Base-by-base conservation (phyloP, 129 eudicot species). In the Helichrysum umbraculigerum region DNA sequence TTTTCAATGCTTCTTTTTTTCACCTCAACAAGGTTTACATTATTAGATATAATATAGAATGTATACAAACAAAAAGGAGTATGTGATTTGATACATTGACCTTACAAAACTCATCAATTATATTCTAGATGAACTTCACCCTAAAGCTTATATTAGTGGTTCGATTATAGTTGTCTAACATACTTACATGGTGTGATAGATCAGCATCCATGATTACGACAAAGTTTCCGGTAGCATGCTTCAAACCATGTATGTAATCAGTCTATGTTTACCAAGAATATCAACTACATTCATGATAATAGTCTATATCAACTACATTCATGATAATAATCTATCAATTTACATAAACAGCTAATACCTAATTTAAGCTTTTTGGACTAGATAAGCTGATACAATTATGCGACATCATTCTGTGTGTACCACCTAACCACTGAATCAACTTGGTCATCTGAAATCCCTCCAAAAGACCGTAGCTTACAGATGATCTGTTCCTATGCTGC, bases 141-240 rank as follows among this genome's bases (percentile, higher is more conserved):
- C 68, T 25, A 62, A 35, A 50, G 33, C 66, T 21, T 8, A 25
- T 8, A 61, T 25, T 28, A 16, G 8, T 7, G 15, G 15, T 66
- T 35, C 15, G 10, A 32, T 5, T 66, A 33, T 17, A 29, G 34
- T 25, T 63, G 14, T 10, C 2, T 3, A 57, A 54, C 28, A 51
- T 28, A 85, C 98, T 86, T 85, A 88, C 98, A 85, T 93, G 98
- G 85, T 93, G 98, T 25, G 97, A 93, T 25, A 93, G 73, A 77
- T 93, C 98, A 75, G 97, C 96, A 79, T 93, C 97, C 97, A 93
- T 93, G 50, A 93, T 91, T 6, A 93, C 91, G 57, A 93, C 90
- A 91, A 88, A 93, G 29, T 90, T 87, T 41, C 96, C 96, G 1
- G 93, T 81, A 33, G 96, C 97, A 85, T 93, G 97, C 87, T 88